Conservation (phyloP, 202 grass and related monocot genomes). For the Zoysia matrella region DNA sequence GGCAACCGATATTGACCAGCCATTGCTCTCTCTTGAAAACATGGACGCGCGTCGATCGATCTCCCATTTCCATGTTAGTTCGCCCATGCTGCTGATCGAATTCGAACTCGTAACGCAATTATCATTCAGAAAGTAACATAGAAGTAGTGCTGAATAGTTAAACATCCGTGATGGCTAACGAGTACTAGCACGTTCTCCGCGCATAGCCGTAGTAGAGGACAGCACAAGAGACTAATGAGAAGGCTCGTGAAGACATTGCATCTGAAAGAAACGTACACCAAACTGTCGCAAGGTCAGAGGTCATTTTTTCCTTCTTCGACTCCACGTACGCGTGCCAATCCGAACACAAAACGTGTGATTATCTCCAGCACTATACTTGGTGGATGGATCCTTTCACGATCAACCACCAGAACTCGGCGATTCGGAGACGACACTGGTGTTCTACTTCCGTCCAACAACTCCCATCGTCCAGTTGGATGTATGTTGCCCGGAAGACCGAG, state of each 20-base stretch:
- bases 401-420: not conserved
- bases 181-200: not conserved
- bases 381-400: slow-evolving; percentile 7
- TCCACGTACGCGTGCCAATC: slow-evolving; percentile 42
- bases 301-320: not conserved
- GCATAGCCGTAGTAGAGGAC: not conserved
- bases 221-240: not conserved
- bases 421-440: slow-evolving; percentile 24
- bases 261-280: slow-evolving; percentile 21
- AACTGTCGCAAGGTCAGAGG: not conserved
- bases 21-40: not conserved
- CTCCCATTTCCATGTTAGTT: not conserved
- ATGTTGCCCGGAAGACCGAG: no score
- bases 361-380: not conserved
- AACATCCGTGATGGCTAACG: not conserved
- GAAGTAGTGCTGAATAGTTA: no score
- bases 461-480: not conserved
- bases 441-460: not conserved
- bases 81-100: not conserved
- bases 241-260: not conserved
- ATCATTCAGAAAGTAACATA: not conserved
- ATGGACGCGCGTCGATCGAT: not conserved
- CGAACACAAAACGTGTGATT: not conserved
- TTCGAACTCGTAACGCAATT: not conserved
- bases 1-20: not conserved